Percentiles rank a stretch among this genome's conserved stretches.
Conservation (phyloP, 176 grass and related monocot genomes). For the Oryza longistaminata region DNA sequence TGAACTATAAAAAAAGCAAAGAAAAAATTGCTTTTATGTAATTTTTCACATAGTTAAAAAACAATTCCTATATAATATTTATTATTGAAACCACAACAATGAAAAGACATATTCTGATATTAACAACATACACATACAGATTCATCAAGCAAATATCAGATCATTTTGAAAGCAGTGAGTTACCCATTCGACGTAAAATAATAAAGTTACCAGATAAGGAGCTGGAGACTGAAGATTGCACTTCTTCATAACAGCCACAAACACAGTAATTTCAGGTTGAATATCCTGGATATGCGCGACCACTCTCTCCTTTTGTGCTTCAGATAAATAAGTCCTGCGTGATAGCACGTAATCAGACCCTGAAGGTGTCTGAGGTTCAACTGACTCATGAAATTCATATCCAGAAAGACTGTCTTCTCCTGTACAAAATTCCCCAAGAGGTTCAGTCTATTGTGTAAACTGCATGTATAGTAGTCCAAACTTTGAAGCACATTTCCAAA, state of each 20-base stretch:
- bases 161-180: neutral
- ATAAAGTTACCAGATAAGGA: conserved; percentile 37
- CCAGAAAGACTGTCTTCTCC: neutral
- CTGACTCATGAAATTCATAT: neutral
- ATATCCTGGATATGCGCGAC: neutral
- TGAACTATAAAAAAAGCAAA: neutral
- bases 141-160: neutral
- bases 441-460: neutral
- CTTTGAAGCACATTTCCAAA: neutral
- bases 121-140: neutral
- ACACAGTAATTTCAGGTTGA: conserved; percentile 8
- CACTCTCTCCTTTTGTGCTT: conserved; percentile 18
- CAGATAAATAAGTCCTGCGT: neutral
- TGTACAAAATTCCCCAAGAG: neutral
- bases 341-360: conserved; percentile 19
- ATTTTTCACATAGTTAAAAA: neutral
- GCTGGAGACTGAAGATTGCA: neutral
- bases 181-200: neutral
- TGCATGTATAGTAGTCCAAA: neutral
- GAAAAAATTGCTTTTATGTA: neutral
- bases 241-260: conserved; percentile 40
- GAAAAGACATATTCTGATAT: no score
- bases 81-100: neutral
- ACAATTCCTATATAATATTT: neutral
- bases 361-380: neutral